These are phyloP conservation scores for Sporothrix pseudoabietina DNA, from an alignment of 2,329 filamentous ascomycete species.

Conservation along the genomic window DNA sequence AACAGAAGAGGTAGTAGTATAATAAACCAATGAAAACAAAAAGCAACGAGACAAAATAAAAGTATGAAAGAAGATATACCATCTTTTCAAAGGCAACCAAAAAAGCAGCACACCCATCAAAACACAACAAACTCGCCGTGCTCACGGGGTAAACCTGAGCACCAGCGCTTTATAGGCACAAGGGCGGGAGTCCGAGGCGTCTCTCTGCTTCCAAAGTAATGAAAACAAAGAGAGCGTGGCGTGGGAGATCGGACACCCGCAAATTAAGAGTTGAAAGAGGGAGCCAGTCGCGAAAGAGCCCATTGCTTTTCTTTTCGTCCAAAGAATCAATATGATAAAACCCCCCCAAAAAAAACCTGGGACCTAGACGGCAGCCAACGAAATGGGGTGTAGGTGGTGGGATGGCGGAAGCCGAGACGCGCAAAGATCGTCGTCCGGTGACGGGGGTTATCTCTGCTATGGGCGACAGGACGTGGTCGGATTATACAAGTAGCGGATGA, in stretches of 20 bases:
- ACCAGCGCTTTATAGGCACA: conserved; percentile 13
- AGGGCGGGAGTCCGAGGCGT: background rate
- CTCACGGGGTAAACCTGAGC: background rate
- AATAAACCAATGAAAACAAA: conserved; percentile 27
- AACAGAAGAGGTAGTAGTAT: conserved; percentile 26
- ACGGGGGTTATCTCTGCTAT: background rate
- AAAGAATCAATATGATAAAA: background rate
- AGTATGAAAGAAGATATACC: conserved; percentile 11
- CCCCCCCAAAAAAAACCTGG: background rate
- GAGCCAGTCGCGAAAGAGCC: background rate
- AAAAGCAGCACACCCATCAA: conserved; percentile 5
- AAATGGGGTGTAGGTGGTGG: background rate
- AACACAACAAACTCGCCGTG: conserved; percentile 1
- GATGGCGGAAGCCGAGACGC: background rate
- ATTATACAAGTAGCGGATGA: background rate
- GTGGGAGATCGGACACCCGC: background rate
- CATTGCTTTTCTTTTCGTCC: conserved; percentile 9
- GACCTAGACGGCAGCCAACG: background rate
- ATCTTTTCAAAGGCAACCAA: conserved; percentile 1
- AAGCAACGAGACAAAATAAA: conserved; percentile 23
- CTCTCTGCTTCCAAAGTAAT: background rate
- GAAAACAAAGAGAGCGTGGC: background rate
- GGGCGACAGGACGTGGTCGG: background rate
- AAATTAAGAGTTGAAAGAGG: conserved; percentile 17
- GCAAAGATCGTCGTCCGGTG: background rate